Base-by-base conservation (phyloP, 495 filamentous ascomycete species). In the Talaromyces stipitatus region DNA sequence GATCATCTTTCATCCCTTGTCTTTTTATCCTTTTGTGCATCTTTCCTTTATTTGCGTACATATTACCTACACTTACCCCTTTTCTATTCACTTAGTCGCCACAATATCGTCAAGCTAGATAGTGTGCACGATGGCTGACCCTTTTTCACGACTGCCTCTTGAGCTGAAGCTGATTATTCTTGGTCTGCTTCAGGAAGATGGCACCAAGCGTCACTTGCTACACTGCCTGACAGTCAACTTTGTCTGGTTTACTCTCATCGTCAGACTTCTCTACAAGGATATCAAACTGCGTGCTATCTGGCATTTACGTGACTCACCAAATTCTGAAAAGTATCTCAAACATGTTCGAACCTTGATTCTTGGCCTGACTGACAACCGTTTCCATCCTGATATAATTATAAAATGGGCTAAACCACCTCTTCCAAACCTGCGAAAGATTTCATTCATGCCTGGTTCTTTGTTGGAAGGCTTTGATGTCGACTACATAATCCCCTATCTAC, bases 401-500 rank as follows among this genome's bases (percentile, higher is more conserved):
- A 18, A n/a, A 18, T 51, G 23, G n/a, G n/a, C 26, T 4, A 3
- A 32, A 3, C 48, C 24, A 10, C 24, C 23, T 14, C 48, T 51
- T 14, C 48, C 10, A 1, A 28, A 29, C 4, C 48, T 51, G 3
- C 12, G 29, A 7, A 32, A 51, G 28, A 20, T 51, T 29, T 51
- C 48, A 14, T 51, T 51, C 24, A 9, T 51, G 48, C 48, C 48
- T 51, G 48, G 48, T 10, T 9, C 24, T 20, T 9, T 32, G n/a
- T 29, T 51, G 2, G 4, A 29, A 26, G 16, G 24, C 2, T 9
- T 16, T 12, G 20, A 22, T 10, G 8, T 51, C 48, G 48, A 51
- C 2, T 51, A 51, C 48, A 28, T 51, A 16, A 51, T 51, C 12
- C 48, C 51, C 16, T 36, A 33, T n/a, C 51, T 54, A 18, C 51